Conservation (phyloP, 2,329 filamentous ascomycete genomes). For the Colletotrichum sp. region DNA sequence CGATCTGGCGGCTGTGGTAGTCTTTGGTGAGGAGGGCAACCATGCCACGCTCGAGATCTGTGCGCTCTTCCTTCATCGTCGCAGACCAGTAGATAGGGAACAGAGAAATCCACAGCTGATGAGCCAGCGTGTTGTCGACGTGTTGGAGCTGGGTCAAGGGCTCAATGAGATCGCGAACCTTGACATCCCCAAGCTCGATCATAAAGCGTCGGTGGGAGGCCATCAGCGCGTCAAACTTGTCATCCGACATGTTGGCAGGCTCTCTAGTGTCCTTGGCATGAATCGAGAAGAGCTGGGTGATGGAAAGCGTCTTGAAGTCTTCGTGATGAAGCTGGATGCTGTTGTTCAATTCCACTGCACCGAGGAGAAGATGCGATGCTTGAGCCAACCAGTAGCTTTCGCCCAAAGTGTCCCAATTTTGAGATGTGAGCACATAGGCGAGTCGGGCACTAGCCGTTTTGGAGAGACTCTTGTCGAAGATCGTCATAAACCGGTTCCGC, state of each 20-base stretch:
- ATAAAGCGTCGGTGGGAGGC: conserved; percentile 82
- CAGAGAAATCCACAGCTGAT: conserved; percentile 87
- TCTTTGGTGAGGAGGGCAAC: conserved; percentile 93
- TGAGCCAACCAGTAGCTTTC: conserved; percentile 98
- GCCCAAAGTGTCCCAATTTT: conserved; percentile 95
- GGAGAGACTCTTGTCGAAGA: conserved; percentile 95
- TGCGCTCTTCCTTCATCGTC: conserved; percentile 83
- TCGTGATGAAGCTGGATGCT: conserved; percentile 79
- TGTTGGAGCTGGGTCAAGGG: conserved; percentile 93
- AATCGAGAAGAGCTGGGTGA: conserved; percentile 74
- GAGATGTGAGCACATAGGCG: conserved; percentile 85
- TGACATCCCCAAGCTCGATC: conserved; percentile 82
- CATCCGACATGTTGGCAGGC: conserved; percentile 76
- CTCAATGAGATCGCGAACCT: conserved; percentile 86
- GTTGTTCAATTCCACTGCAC: conserved; percentile 86
- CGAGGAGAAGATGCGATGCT: conserved; percentile 90
- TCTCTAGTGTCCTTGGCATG: conserved; percentile 73
- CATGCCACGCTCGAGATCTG: conserved; percentile 88
- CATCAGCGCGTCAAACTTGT: conserved; percentile 82
- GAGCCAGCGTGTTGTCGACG: conserved; percentile 78
- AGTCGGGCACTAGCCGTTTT: conserved; percentile 88
- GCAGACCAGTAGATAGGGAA: conserved; percentile 96
- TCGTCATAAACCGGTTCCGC: conserved; percentile 94
- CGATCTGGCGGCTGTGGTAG: conserved; percentile 92
- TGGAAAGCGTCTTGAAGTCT: conserved; percentile 80